Base-by-base conservation (phyloP, 2,329 filamentous ascomycete genomes). In the Calonectria multiphialidica region DNA sequence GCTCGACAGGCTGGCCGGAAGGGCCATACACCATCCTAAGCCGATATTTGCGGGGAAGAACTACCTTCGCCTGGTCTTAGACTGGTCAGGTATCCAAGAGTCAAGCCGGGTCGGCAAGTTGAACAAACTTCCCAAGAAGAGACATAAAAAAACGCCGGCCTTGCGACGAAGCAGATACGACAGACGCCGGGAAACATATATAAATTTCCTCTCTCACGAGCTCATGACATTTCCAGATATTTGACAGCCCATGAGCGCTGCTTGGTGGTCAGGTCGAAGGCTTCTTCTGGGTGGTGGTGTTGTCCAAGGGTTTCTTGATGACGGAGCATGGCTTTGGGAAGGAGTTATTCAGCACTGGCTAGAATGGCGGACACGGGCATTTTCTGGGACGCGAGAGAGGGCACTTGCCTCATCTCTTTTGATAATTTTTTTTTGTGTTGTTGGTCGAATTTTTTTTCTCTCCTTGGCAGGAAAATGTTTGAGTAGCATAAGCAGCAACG, bases 151-250 rank as follows among this genome's bases (percentile, higher is more conserved):
- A 30, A 30, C n/a, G 62, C 66, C 72, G 68, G 37, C 70, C 70
- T 70, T 72, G 70, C 66, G 74, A 63, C 55, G 63, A 71, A 75
- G 49, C 64, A 70, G 73, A 69, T 68, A 68, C 40, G 77, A 76
- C 71, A 72, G 71, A 79, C 70, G 69, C 75, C 68, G 55, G 76
- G 72, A 72, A 75, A 78, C 74, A 78, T 77, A 77, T 79, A 81
- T 81, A 80, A 78, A 79, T 76, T 76, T 80, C 78, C 75, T 80
- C 80, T 82, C 80, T 83, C 79, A 83, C 81, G 81, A 83, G 80
- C 75, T 79, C 77, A 82, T 79, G 81, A 78, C 70, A 68, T 80
- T 77, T 68, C 68, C 75, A 77, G 77, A 72, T 74, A 73, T 71
- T 68, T 75, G 68, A 71, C 71, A 70, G 68, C 72, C 73, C 74